Base-by-base conservation (phyloP, 2,329 filamentous ascomycete genomes). In the Aureobasidium vineae region DNA sequence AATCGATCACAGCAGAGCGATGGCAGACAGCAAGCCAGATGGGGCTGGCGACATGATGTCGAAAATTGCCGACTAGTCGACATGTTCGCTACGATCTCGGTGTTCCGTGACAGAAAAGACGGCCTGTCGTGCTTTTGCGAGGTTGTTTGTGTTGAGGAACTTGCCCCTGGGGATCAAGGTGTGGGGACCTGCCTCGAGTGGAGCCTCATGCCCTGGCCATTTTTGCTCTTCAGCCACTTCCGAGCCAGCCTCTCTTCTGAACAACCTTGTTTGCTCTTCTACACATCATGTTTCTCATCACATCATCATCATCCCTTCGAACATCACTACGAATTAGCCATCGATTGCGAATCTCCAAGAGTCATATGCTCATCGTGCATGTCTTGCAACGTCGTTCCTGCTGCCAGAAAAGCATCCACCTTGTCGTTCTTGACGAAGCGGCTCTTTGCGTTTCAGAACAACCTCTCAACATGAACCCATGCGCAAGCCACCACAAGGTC, bases 371-470 rank as follows among this genome's bases (percentile, higher is more conserved):
- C 19, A 45, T 40, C 26, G 26, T 6, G 10, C 19, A 31, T 19
- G 19, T 19, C 28, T 28, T 43, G 28, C 57, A 28, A 54, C 23
- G 36, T 26, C 36, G 15, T 40, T 40, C 53, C 33, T 41, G 53
- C 53, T 41, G 6, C 19, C 33, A 26, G 15, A 23, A 28, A 50
- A 50, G 21, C 4, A 16, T 26, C 3, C 16, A 31, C n/a, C 13
- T 19, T 31, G 15, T 61, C 43, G 21, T 19, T 15, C 33, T 16
- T 45, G 49, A 33, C 28, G 13, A 28, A 15, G 60, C 60, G 60
- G 60, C 60, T 63, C 60, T 63, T n/a, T 11, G 19, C 43, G 60
- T 63, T 63, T 63, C 60, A 53, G 31, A 49, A 50, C 41, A 63
- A 28, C 57, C 57, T 47, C 43, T 52, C 28, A 61, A 61, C 57